Conservation (phyloP, 1,284 basidiomycete species). For the Malassezia globosa region DNA sequence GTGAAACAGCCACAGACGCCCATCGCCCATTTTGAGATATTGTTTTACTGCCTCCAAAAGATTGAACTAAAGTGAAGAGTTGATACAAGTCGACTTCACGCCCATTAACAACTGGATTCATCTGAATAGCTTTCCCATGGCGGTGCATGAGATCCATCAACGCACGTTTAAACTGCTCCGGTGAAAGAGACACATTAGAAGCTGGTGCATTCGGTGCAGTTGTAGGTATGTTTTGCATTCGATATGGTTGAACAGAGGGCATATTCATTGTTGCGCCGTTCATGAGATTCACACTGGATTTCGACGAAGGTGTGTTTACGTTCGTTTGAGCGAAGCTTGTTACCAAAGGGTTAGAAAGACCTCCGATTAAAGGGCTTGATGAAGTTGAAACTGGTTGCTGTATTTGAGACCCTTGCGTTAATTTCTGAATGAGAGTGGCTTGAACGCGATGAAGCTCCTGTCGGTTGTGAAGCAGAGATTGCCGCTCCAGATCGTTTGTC, state of each 20-base stretch:
- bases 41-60: constrained; percentile 35
- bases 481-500: constrained; percentile 24
- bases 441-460: constrained; percentile 27
- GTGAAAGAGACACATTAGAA: constrained; percentile 23
- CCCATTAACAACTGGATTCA: constrained; percentile 28
- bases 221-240: neutral
- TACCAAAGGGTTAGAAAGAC: neutral
- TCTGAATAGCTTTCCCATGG: constrained; percentile 30
- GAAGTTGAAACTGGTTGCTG: constrained; percentile 7
- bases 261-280: neutral
- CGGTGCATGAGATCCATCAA: constrained; percentile 35
- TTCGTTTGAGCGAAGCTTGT: neutral
- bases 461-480: constrained; percentile 22
- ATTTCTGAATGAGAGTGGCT: constrained; percentile 21
- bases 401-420: constrained; percentile 17
- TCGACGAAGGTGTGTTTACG: neutral
- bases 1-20: constrained; percentile 29
- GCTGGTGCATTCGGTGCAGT: constrained; percentile 14
- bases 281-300: neutral
- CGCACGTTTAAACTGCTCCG: constrained; percentile 40
- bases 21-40: constrained; percentile 35
- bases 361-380: neutral
- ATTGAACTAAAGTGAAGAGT: constrained; percentile 37
- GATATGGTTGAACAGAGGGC: neutral
- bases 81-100: constrained; percentile 34